Conservation (phyloP, 2,329 filamentous ascomycete genomes). For the Colletotrichum sansevieriae region DNA sequence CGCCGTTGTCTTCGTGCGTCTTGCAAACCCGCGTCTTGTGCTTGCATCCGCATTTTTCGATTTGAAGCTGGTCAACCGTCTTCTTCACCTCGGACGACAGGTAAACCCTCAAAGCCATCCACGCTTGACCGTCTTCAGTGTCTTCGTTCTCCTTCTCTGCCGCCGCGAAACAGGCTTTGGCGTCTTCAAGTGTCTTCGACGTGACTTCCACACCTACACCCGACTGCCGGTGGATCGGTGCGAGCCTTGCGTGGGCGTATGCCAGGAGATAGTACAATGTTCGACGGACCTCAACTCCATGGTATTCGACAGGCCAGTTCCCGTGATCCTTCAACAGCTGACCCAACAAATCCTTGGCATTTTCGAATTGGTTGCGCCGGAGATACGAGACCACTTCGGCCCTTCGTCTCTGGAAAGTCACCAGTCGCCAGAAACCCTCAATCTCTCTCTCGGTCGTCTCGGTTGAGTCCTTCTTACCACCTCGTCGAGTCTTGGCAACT, state of each 20-base stretch:
- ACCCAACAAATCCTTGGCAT: constrained; percentile 8
- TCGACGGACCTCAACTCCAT: constrained; percentile 14
- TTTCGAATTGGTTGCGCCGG: neutral
- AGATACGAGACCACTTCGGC: constrained; percentile 24
- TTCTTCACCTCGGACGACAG: neutral
- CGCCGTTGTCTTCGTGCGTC: neutral
- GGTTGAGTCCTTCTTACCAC: neutral
- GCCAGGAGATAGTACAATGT: constrained; percentile 29
- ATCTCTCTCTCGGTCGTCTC: neutral
- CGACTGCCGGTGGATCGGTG: neutral
- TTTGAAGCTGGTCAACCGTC: neutral
- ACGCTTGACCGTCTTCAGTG: neutral
- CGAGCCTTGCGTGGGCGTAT: constrained; percentile 15
- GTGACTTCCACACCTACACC: neutral
- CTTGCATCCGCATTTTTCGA: constrained; percentile 15
- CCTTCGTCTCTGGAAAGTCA: constrained; percentile 26
- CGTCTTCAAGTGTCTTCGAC: neutral
- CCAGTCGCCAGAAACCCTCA: constrained; percentile 26
- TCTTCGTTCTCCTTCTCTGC: neutral
- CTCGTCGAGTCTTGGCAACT: neutral
- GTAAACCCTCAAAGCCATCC: constrained; percentile 1
- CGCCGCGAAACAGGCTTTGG: neutral
- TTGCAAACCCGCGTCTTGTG: constrained; percentile 18
- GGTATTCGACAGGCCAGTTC: constrained; percentile 8
- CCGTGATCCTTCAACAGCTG: constrained; percentile 5